Base-by-base conservation (phyloP, 2,329 filamentous ascomycete species). In the Aaosphaeria pasadenensis region DNA sequence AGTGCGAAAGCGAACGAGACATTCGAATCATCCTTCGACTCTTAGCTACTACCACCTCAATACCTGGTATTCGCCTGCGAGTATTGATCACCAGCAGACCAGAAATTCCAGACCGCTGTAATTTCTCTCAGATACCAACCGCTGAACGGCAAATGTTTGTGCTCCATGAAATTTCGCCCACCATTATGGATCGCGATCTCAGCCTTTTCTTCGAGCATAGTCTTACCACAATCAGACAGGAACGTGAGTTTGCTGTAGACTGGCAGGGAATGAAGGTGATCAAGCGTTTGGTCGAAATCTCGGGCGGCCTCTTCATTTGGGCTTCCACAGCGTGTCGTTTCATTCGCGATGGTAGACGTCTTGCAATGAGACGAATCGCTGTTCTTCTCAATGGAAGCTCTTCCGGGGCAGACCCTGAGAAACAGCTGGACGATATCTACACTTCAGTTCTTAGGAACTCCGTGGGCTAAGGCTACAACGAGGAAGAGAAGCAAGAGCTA, bases 291-390 rank as follows among this genome's bases (percentile, higher is more conserved):
- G 54, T 62, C 30, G 17, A 58, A 9, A 66, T 51, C 41, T 50
- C 69, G 7, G 48, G 56, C 42, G 59, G 63, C 6, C 54, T 72
- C 24, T 72, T 72, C 46, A 71, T 72, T 39, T 69, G 57, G 46
- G 64, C 69, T 4, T 53, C 58, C 7, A 66, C 59, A 6, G 54
- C 47, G 5, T 63, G 51, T 52, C 55, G 56, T 11, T 64, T 55
- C 32, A 52, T 66, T 39, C 29, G 30, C 5, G 47, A 52, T 17
- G 41, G 38, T 24, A 33, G 13, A 7, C 39, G 31, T 7, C 47
- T 47, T 39, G 50, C 45, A 49, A 7, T 39, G 41, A 7, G 38
- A 49, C 33, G 11, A 11, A 46, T 48, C 33, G 5, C 38, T 32
- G 39, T 48, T 33, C 32, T 53, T 31, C 48, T 53, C 24, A 42